These are phyloP conservation scores for Moesziomyces sp. DNA, from an alignment of 1,284 basidiomycete genomes.

Conservation along the genomic window DNA sequence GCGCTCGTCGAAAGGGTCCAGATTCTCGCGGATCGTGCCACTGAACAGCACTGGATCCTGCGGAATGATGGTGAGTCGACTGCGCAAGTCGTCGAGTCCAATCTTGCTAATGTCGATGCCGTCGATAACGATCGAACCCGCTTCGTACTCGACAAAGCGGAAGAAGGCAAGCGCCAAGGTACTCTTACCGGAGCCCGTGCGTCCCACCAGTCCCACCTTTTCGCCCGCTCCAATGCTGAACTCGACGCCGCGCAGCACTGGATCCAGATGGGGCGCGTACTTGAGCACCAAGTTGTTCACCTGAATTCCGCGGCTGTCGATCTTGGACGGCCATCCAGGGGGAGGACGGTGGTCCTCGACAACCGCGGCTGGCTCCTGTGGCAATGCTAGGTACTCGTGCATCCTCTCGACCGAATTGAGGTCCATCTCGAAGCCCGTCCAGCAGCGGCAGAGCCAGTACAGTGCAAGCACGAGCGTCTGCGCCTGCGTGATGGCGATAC, in stretches of 20 bases:
- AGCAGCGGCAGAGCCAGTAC: conserved; percentile 65
- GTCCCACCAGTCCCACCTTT: conserved; percentile 86
- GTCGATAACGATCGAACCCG: conserved; percentile 55
- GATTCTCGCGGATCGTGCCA: conserved; percentile 54
- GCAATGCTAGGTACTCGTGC: conserved; percentile 67
- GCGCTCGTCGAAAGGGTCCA: conserved; percentile 58
- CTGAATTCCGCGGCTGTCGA: conserved; percentile 65
- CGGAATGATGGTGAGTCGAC: conserved; percentile 71
- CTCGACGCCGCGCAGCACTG: conserved; percentile 70
- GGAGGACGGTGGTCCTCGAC: conserved; percentile 67
- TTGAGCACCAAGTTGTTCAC: conserved; percentile 70
- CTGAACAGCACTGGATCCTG: conserved; percentile 63
- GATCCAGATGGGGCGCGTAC: conserved; percentile 71
- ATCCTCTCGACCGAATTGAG: conserved; percentile 71
- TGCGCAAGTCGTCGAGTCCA: conserved; percentile 70
- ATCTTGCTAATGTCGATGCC: conserved; percentile 70
- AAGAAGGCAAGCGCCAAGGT: conserved; percentile 59
- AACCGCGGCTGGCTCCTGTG: conserved; percentile 70
- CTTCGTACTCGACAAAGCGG: conserved; percentile 54
- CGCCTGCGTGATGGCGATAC: conserved; percentile 48
- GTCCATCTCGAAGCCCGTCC: conserved; percentile 68
- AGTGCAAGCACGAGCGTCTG: conserved; percentile 67
- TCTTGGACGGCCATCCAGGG: conserved; percentile 71
- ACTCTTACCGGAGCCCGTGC: conserved; percentile 70
- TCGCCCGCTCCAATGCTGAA: conserved; percentile 75